Base-by-base conservation (phyloP, 257 asterid species). In the Knoxia roxburghii region DNA sequence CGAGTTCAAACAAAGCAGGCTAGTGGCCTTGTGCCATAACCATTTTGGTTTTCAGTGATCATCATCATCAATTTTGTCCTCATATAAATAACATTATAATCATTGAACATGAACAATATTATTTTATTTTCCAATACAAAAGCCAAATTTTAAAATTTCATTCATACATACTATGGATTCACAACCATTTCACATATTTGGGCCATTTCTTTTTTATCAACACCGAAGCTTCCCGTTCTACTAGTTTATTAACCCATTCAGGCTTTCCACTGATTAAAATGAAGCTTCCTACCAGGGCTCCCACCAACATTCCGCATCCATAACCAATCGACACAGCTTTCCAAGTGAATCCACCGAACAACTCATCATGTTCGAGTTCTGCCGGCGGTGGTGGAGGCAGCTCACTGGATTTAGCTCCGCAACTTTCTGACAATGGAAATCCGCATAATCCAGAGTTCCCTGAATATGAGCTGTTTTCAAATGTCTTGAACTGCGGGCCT, bases 251-350 rank as follows among this genome's bases (percentile, higher is more conserved):
- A 2, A 73, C 48, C 73, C 73, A 30, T 37, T 39, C 29, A 15
- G 78, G 81, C 61, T 72, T 69, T 30, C 74, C 68, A 11, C 41
- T 65, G 51, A 59, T 43, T 33, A 74, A 75, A 37, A 74, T 68
- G 11, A 68, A 24, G 57, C 49, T 24, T 45, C 71, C 76, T 18
- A 49, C 29, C 2, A 20, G 30, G 9, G 61, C 13, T 26, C 78
- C 82, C 33, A 65, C 9, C 9, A 61, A 18, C 46, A 58, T 9
- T 39, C 82, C 82, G 29, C 29, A 54, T 13, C 68, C 50, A 59
- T 75, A 80, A 7, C 85, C 82, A n/a, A 72, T 33, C 11, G 52
- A 9, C 14, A 78, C 76, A 20, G 54, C 60, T 68, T 61, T 20
- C 80, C 78, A 80, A 14, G 69, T 66, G 12, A 74, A 35, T 7